Conservation (phyloP, 306 rosid species). For the Rosa lucieae region DNA sequence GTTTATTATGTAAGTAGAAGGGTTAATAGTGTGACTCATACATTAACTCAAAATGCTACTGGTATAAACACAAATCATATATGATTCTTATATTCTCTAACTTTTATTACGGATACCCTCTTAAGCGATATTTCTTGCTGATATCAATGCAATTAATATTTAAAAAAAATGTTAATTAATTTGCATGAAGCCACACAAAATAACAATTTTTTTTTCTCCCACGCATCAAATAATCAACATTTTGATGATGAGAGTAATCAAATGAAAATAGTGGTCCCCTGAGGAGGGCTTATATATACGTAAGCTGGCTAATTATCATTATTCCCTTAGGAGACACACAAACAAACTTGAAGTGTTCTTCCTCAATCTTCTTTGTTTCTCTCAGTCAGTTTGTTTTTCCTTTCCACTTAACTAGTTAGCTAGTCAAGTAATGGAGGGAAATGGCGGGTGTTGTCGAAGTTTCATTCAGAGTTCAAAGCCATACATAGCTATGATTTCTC, state of each 20-base stretch:
- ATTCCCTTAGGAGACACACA: background rate
- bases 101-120: too few relatives aligned
- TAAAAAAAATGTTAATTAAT: too few relatives aligned
- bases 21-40: too few relatives aligned
- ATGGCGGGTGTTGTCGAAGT: background rate
- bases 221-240: background rate
- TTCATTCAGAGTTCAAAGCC: constrained; percentile 45
- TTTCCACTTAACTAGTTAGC: background rate
- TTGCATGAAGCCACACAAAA: background rate
- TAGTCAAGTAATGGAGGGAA: background rate
- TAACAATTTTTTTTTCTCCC: background rate
- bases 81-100: too few relatives aligned
- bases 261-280: background rate
- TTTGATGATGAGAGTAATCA: background rate
- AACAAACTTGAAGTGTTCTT: constrained; percentile 2
- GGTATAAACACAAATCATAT: too few relatives aligned
- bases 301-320: background rate
- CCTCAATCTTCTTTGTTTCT: background rate
- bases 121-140: too few relatives aligned
- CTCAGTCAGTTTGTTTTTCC: background rate
- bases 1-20: too few relatives aligned
- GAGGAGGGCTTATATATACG: background rate
- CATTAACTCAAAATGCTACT: too few relatives aligned
- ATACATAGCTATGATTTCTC: constrained; percentile 74
- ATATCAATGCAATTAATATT: too few relatives aligned